Evolutionary conservation across 2,329 filamentous ascomycete species (phyloP).

Genomic region (Colletotrichum sp.): DNA sequence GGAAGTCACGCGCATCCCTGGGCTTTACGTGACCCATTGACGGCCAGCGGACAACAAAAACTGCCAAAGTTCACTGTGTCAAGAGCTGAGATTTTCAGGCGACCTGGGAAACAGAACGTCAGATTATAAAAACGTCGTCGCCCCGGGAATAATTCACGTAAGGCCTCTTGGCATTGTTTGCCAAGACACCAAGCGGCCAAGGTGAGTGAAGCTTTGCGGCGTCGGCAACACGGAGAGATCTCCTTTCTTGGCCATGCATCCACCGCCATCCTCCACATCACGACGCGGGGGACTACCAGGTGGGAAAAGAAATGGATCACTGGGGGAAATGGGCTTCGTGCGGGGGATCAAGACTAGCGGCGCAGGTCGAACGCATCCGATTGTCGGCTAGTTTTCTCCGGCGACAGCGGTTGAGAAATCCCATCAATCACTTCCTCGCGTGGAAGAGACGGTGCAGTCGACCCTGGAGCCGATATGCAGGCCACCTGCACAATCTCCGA

Average conservation of each 20-base stretch:
- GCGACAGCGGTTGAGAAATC: not conserved
- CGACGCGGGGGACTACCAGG: not conserved
- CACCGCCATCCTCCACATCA: not conserved
- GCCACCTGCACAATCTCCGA: slow-evolving; percentile 17
- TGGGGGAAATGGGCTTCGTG: slow-evolving; percentile 1
- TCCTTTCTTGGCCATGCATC: slow-evolving; percentile 6
- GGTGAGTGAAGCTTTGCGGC: slow-evolving; percentile 13
- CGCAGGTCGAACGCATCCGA: not conserved
- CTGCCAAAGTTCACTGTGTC: not conserved
- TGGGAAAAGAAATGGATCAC: slow-evolving; percentile 6
- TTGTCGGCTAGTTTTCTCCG: slow-evolving; percentile 13
- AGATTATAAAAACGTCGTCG: not conserved
- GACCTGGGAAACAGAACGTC: not conserved
- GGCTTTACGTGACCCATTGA: not conserved
- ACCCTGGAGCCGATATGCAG: slow-evolving; percentile 7
- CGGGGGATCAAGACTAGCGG: slow-evolving; percentile 4
- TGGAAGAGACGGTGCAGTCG: not conserved
- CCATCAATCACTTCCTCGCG: slow-evolving; percentile 11
- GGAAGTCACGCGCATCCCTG: not conserved
- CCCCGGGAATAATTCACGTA: not conserved
- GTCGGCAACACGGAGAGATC: not conserved
- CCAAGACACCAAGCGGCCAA: slow-evolving; percentile 1
- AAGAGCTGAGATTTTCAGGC: not conserved
- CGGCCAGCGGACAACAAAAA: no score
- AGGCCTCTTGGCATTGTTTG: not conserved